Conservation (phyloP, 1,284 basidiomycete species). For the Cutaneotrichosporon sp. region DNA sequence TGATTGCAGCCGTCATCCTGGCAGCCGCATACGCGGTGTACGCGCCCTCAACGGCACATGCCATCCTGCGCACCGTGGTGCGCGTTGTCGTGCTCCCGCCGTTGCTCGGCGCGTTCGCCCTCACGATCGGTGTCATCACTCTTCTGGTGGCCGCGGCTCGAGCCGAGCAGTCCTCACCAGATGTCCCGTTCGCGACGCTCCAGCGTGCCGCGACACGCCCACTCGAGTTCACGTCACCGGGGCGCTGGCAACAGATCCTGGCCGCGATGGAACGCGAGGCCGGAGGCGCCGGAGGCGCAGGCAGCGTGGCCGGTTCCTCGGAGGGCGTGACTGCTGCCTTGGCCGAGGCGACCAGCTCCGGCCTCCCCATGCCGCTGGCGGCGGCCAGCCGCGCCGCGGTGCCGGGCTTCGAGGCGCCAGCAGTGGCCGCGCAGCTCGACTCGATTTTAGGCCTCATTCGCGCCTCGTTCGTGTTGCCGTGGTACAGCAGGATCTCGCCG, state of each 20-base stretch:
- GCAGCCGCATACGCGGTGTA: neutral
- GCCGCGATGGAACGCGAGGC: neutral
- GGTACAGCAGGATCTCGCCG: slow-evolving; percentile 78
- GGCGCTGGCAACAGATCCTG: neutral
- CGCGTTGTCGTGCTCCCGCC: neutral
- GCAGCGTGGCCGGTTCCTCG: neutral
- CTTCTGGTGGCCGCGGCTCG: neutral
- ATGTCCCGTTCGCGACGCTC: neutral
- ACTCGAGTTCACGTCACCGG: slow-evolving; percentile 3
- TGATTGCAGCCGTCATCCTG: neutral
- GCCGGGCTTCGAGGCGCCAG: slow-evolving; percentile 5
- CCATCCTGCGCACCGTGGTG: neutral
- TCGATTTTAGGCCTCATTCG: slow-evolving; percentile 72
- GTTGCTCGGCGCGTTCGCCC: neutral
- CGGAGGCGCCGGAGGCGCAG: neutral
- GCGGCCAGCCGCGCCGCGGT: neutral
- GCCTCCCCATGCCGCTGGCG: neutral
- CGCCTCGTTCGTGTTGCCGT: slow-evolving; percentile 73
- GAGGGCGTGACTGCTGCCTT: neutral
- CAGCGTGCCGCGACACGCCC: slow-evolving; percentile 7
- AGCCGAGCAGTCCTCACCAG: neutral
- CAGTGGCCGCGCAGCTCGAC: slow-evolving; percentile 62
- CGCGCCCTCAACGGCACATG: neutral
- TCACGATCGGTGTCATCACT: neutral
- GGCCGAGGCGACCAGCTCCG: neutral